Evolutionary conservation across 1,284 basidiomycete genomes (phyloP), one percentile per base, ranked within the genome.

Genomic region (Salmacisia buchloeana): DNA sequence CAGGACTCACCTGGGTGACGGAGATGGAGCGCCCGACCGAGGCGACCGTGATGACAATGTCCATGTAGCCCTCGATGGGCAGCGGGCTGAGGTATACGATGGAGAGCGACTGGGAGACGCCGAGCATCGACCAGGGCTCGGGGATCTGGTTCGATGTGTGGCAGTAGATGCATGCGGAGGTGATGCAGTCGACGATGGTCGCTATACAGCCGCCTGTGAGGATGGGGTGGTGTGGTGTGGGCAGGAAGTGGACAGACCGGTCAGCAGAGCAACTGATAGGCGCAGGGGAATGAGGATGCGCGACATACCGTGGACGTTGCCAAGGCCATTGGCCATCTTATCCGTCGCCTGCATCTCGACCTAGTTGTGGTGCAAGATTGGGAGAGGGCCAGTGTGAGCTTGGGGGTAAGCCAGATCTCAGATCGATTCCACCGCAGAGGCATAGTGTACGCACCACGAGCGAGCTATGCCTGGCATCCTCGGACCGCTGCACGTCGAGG

Each of bases 41-140:
- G 12, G 70, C 62, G 23, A 67, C 61, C 31, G 64, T 67, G 35
- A 66, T 61, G 43, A 72, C 73, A 58, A 78, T 69, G 61, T 78
- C 76, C 43, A 78, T 65, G 62, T 72, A 76, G 12, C 45, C 58
- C 56, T 63, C 69, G 13, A 78, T 60, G n/a, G 66, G 69, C 13
- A 67, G 67, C 7, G 75, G 73, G 23, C 69, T 68, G 27, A 75
- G 65, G 54, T 76, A 78, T 38, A 75, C 58, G 18, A 76, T 67
- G n/a, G 63, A 69, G 52, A 78, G 65, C 56, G 72, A 71, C 45
- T 75, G 72, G 49, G 75, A 72, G 12, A 78, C 74, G 54, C 76
- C 76, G n/a, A 75, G 67, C 65, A 70, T 69, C 34, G 68, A 63
- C 76, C 76, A 78, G 0, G 74, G 74, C 23, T 66, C 61, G 58